Evolutionary conservation across 805 yeast species (phyloP).

Genomic region (Metschnikowia dekortorum): DNA sequence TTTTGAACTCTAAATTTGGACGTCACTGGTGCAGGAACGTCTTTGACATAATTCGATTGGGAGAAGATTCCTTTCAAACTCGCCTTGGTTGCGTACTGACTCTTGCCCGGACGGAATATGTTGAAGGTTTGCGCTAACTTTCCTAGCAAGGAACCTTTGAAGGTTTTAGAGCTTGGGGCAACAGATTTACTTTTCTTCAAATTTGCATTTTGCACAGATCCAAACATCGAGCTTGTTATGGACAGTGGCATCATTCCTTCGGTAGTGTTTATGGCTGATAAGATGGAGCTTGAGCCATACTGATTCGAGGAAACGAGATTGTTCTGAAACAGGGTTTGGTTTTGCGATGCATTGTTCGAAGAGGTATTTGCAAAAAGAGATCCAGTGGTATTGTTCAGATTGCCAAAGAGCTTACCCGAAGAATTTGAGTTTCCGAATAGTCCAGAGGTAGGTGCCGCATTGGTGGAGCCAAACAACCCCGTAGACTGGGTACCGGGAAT

Average conservation of each 20-base stretch:
- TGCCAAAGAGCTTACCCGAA: constrained; percentile 4
- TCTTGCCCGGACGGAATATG: constrained; percentile 23
- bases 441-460: constrained; percentile 10
- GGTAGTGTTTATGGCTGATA: constrained; percentile 19
- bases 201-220: constrained; percentile 4
- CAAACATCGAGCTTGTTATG: constrained; percentile 26
- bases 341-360: not conserved
- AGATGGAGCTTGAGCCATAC: constrained; percentile 25
- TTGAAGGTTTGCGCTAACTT: constrained; percentile 34
- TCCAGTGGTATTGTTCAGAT: not conserved
- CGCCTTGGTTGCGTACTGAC: constrained; percentile 1
- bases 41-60: constrained; percentile 20
- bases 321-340: not conserved
- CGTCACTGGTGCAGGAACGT: not conserved
- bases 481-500: constrained; percentile 6
- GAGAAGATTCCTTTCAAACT: constrained; percentile 30
- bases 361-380: constrained; percentile 1
- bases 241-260: constrained; percentile 29
- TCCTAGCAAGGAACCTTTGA: constrained; percentile 25
- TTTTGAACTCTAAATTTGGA: not conserved
- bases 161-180: constrained; percentile 13
- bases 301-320: constrained; percentile 19
- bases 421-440: constrained; percentile 21
- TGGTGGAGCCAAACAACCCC: constrained; percentile 17
- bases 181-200: constrained; percentile 16